Evolutionary conservation across 495 filamentous ascomycete species (phyloP).

Genomic region (Sporormia fimetaria): DNA sequence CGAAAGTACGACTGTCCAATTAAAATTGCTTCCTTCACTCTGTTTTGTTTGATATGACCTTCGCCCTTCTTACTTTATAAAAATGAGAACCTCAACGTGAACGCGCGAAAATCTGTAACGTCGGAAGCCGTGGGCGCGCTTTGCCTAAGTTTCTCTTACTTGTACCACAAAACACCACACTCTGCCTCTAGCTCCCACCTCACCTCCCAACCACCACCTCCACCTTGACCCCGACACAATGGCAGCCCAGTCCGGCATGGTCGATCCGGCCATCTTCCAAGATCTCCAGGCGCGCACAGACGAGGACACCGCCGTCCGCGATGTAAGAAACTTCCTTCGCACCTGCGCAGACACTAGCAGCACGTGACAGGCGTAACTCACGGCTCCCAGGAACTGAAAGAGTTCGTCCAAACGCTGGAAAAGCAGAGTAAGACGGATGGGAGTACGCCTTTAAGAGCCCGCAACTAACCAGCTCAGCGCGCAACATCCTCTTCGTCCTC

Average conservation of each 20-base stretch:
- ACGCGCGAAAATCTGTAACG: no score
- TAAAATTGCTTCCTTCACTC: no score
- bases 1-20: no score
- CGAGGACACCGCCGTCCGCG: slow-evolving; percentile 66
- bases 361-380: slow-evolving; percentile 17
- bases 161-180: no score
- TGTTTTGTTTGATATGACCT: not conserved
- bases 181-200: not conserved
- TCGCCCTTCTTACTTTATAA: no score
- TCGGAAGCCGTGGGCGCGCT: no score
- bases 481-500: slow-evolving; percentile 64
- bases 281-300: slow-evolving; percentile 82
- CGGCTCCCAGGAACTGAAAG: slow-evolving; percentile 51
- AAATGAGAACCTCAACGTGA: no score
- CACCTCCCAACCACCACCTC: not conserved
- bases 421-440: slow-evolving; percentile 44
- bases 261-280: slow-evolving; percentile 77
- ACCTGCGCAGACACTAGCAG: slow-evolving; percentile 2
- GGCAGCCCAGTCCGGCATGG: slow-evolving; percentile 35
- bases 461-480: slow-evolving; percentile 33
- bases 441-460: not conserved
- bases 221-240: slow-evolving; percentile 4
- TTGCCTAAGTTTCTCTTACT: no score
- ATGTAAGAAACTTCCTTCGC: slow-evolving; percentile 41
- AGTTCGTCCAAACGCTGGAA: slow-evolving; percentile 68